Percentiles rank a stretch among this genome's conserved stretches.
Conservation (phyloP, 805 yeast species). For the Metschnikowia santaceciliae region DNA sequence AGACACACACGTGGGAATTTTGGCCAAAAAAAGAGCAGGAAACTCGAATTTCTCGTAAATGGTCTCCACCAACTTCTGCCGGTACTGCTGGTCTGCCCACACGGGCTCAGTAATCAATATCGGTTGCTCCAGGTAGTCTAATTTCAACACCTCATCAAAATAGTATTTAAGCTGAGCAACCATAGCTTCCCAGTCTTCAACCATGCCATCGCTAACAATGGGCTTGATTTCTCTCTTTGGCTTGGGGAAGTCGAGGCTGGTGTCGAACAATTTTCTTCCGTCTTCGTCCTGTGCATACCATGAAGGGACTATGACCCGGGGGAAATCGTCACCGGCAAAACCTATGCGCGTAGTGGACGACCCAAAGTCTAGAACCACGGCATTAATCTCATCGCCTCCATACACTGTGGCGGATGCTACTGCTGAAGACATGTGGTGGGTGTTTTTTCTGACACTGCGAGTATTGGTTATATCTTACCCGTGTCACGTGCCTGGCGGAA, state of each 20-base stretch:
- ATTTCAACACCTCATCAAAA: slow-evolving; percentile 46
- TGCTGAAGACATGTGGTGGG: slow-evolving; percentile 13
- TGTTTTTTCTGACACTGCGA: neutral
- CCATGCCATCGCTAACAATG: slow-evolving; percentile 54
- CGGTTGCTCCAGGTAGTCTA: slow-evolving; percentile 66
- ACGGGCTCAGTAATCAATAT: slow-evolving; percentile 81
- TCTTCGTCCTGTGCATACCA: slow-evolving; percentile 38
- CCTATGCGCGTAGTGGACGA: slow-evolving; percentile 81
- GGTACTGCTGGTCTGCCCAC: slow-evolving; percentile 69
- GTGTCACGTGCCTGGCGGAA: neutral
- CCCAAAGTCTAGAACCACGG: slow-evolving; percentile 90
- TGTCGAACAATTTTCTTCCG: slow-evolving; percentile 32
- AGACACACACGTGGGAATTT: slow-evolving; percentile 82
- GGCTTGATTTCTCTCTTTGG: slow-evolving; percentile 49
- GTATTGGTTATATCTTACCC: neutral
- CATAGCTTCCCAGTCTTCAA: slow-evolving; percentile 87
- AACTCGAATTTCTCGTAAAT: slow-evolving; percentile 65
- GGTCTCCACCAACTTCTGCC: slow-evolving; percentile 66
- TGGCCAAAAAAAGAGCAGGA: slow-evolving; percentile 78
- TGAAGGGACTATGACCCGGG: slow-evolving; percentile 73
- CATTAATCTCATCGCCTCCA: slow-evolving; percentile 76
- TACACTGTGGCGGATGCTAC: slow-evolving; percentile 20
- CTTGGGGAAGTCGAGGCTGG: slow-evolving; percentile 49
- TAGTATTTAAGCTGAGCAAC: slow-evolving; percentile 66
- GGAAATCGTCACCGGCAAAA: slow-evolving; percentile 88